These are phyloP conservation scores for Sporothrix euskadiensis DNA, from an alignment of 2,329 filamentous ascomycete species.

Conservation along the genomic window DNA sequence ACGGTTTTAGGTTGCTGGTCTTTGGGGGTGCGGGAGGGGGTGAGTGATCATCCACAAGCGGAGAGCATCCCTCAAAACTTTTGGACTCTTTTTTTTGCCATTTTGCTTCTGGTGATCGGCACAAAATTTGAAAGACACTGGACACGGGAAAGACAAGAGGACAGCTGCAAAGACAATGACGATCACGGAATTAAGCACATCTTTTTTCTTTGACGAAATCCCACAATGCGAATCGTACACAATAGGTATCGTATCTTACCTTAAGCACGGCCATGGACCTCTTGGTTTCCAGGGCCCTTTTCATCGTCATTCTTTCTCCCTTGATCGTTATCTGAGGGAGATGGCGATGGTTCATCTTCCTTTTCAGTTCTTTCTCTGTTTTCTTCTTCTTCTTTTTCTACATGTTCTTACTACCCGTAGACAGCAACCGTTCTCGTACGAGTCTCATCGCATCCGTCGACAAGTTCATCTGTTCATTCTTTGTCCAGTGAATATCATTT, in stretches of 20 bases:
- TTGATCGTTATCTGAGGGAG: not conserved
- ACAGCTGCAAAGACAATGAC: not conserved
- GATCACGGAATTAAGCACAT: not conserved
- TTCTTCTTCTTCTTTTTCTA: not conserved
- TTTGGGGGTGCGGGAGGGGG: not conserved
- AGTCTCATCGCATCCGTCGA: not conserved
- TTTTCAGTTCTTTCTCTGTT: not conserved
- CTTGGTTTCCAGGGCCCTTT: slow-evolving; percentile 12
- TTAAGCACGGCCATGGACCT: not conserved
- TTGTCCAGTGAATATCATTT: not conserved
- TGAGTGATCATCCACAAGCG: slow-evolving; percentile 2
- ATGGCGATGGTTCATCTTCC: not conserved
- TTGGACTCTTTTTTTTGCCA: not conserved
- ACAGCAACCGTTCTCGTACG: not conserved
- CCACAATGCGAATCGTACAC: not conserved
- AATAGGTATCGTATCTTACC: not conserved
- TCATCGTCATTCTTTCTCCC: not conserved
- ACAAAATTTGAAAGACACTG: slow-evolving; percentile 7
- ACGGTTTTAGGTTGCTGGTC: not conserved
- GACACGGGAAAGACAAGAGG: not conserved
- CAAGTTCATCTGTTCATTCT: not conserved
- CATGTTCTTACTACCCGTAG: not conserved
- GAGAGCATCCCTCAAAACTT: not conserved
- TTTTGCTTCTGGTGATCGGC: not conserved
- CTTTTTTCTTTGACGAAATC: slow-evolving; percentile 3